Evolutionary conservation across 1,284 basidiomycete species (phyloP).

Genomic region (Trametes sp.): DNA sequence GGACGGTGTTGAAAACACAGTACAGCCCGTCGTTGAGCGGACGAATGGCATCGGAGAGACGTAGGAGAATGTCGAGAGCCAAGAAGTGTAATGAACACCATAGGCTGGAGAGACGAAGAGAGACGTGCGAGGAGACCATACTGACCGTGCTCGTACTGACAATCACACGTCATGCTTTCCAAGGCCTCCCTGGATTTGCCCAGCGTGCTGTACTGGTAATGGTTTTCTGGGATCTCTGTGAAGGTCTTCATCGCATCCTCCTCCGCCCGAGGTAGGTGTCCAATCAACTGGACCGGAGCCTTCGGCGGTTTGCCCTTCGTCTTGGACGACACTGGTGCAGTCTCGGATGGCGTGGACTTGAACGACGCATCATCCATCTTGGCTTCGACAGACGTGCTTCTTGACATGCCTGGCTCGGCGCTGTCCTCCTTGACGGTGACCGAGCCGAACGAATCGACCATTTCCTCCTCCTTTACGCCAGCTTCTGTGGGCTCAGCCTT

Average conservation of each 20-base stretch:
- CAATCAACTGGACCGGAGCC: conserved; percentile 70
- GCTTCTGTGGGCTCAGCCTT: conserved; percentile 25
- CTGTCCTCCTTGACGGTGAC: conserved; percentile 32
- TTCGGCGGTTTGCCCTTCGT: conserved; percentile 41
- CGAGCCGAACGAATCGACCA: conserved; percentile 18
- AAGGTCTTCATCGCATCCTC: conserved; percentile 81
- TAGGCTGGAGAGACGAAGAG: background rate
- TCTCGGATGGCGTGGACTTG: conserved; percentile 41
- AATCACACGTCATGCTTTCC: conserved; percentile 96
- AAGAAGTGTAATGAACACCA: background rate
- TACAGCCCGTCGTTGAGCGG: background rate
- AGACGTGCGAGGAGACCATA: conserved; percentile 39
- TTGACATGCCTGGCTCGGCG: conserved; percentile 37
- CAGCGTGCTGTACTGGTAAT: conserved; percentile 89
- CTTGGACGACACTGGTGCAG: conserved; percentile 39
- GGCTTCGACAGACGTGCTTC: conserved; percentile 37
- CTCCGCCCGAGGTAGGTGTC: conserved; percentile 79
- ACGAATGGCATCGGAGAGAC: too few species aligned
- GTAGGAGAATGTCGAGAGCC: too few species aligned
- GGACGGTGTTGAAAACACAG: background rate
- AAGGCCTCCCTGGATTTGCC: conserved; percentile 88
- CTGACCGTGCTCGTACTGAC: conserved; percentile 84
- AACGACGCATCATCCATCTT: conserved; percentile 20
- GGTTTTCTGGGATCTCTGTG: conserved; percentile 77
- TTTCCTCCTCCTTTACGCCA: conserved; percentile 27